Evolutionary conservation across 768 basidiomycete genomes (phyloP).

Genomic region (Podaxis carcinomalis): DNA sequence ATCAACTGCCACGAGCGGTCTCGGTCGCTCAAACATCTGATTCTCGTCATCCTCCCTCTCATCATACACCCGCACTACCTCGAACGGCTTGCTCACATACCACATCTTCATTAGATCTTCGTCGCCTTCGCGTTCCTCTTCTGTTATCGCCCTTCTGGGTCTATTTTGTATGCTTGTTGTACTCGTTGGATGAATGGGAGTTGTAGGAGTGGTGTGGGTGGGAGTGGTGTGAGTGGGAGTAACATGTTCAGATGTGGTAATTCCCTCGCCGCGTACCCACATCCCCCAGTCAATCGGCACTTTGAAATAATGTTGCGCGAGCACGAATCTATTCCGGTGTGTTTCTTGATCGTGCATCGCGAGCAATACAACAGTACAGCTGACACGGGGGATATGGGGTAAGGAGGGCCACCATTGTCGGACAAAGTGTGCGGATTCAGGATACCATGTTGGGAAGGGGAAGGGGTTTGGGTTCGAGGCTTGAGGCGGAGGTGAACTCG

Average conservation of each 20-base stretch:
- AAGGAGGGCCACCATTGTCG: conserved; percentile 80
- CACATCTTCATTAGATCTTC: conserved; percentile 63
- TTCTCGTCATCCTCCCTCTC: conserved; percentile 35
- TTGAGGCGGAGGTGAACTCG: background rate
- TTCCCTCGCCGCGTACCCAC: conserved; percentile 20
- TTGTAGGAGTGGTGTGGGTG: too few relatives aligned
- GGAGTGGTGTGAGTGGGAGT: background rate
- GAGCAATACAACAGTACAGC: conserved; percentile 69
- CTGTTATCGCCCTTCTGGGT: background rate
- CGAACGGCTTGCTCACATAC: conserved; percentile 70
- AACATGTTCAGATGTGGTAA: background rate
- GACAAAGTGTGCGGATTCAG: conserved; percentile 73
- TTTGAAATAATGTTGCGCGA: conserved; percentile 73
- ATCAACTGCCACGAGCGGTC: conserved; percentile 76
- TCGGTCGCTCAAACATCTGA: conserved; percentile 39
- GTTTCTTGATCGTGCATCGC: conserved; percentile 58
- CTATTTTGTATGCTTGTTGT: background rate
- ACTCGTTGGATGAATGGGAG: background rate
- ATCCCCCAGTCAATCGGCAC: conserved; percentile 48
- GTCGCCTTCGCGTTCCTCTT: conserved; percentile 19
- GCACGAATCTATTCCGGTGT: conserved; percentile 56
- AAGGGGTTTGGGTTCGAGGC: conserved; percentile 46
- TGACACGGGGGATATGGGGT: conserved; percentile 57
- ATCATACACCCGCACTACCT: conserved; percentile 65
- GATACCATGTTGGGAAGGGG: conserved; percentile 65